A percentile compares a stretch with the other conserved stretches of the same genome.
Conservation (phyloP, 352 stramenopile genomes). For the Globisporangium irregulare region DNA sequence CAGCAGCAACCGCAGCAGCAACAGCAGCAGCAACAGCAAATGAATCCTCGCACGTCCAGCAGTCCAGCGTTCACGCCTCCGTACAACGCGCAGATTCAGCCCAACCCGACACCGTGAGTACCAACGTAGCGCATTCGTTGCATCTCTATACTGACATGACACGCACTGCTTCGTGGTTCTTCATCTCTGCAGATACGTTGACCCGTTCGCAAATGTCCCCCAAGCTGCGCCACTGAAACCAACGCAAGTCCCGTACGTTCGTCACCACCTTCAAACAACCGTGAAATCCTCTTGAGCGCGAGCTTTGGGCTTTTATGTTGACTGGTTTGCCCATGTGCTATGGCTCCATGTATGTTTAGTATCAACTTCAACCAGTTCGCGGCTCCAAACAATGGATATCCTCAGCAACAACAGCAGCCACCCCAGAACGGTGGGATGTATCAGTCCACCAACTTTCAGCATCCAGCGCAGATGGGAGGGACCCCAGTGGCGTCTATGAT, state of each 20-base stretch:
- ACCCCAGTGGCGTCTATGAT: conserved; percentile 9
- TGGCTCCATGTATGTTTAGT: conserved; percentile 5
- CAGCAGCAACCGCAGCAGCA: conserved; percentile 22
- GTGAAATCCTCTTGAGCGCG: neutral
- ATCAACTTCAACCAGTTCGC: conserved; percentile 59
- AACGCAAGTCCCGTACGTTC: conserved; percentile 23
- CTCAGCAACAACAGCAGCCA: conserved; percentile 23
- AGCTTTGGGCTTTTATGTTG: neutral
- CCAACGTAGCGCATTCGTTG: neutral
- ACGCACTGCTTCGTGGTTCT: neutral
- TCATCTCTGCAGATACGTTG: conserved; percentile 37
- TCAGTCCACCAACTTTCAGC: conserved; percentile 27
- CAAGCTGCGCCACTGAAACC: conserved; percentile 47
- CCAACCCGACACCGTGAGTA: conserved; percentile 4
- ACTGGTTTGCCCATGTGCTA: conserved; percentile 1
- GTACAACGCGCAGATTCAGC: conserved; percentile 8
- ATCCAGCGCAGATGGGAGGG: conserved; percentile 17
- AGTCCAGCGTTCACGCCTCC: conserved; percentile 25
- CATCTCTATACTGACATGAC: neutral
- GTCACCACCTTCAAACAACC: neutral
- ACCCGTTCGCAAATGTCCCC: conserved; percentile 55
- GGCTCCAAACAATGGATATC: conserved; percentile 20
- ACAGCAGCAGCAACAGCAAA: conserved; percentile 19
- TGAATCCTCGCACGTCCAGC: conserved; percentile 23
- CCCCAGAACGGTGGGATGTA: conserved; percentile 21